Percentiles rank a stretch among this genome's conserved stretches.
These are phyloP conservation scores for Musa beccarii DNA, from an alignment of 176 grass and related monocot genomes.

Conservation along the genomic window DNA sequence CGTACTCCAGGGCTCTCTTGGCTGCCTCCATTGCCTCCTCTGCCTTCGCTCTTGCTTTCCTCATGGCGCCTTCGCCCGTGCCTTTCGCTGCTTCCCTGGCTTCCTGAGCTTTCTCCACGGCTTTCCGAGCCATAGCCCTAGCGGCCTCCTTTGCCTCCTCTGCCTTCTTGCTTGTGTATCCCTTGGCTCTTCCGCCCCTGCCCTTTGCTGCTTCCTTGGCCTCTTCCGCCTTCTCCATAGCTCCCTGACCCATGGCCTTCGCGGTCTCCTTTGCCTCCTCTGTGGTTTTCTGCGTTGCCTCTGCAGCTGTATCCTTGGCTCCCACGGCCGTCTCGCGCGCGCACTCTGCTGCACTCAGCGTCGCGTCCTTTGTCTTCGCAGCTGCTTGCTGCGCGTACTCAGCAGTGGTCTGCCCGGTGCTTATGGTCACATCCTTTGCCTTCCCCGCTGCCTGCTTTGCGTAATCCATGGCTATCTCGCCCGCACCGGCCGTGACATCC, in stretches of 20 bases:
- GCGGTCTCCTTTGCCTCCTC: conserved; percentile 27
- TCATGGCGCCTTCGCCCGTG: neutral
- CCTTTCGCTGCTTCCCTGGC: neutral
- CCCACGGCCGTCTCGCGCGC: conserved; percentile 41
- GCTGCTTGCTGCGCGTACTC: conserved; percentile 39
- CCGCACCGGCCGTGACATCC: conserved; percentile 22
- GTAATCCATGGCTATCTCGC: conserved; percentile 36
- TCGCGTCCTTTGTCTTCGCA: conserved; percentile 37
- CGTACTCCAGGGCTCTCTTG: conserved; percentile 6
- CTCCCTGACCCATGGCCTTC: neutral
- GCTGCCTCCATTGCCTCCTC: conserved; percentile 12
- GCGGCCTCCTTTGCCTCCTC: conserved; percentile 29
- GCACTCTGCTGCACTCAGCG: conserved; percentile 33
- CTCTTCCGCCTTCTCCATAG: conserved; percentile 27
- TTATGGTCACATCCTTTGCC: conserved; percentile 37
- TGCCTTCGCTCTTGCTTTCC: neutral
- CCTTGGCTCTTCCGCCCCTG: neutral
- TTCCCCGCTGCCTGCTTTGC: conserved; percentile 40
- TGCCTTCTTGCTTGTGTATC: neutral
- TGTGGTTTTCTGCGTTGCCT: conserved; percentile 20
- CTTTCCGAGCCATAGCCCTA: conserved; percentile 1
- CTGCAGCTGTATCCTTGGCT: conserved; percentile 40
- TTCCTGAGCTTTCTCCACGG: neutral
- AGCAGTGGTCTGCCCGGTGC: conserved; percentile 23
- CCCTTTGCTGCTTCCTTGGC: conserved; percentile 2